Base-by-base conservation (phyloP, 345 rosid species). In the Cardamine occulta region DNA sequence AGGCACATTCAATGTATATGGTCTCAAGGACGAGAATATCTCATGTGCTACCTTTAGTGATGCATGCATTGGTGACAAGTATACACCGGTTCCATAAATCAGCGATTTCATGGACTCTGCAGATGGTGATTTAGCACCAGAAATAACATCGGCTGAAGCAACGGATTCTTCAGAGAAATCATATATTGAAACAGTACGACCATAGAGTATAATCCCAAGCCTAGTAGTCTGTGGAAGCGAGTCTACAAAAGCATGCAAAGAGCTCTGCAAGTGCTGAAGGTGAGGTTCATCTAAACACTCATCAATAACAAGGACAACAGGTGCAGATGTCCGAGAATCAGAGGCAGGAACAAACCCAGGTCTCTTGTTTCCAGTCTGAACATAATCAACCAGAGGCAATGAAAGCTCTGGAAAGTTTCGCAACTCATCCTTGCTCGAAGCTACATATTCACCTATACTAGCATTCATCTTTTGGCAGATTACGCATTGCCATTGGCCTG, bases 401-500 rank as follows among this genome's bases (percentile, higher is more conserved):
- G 94, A 85, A 37, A 96, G 84, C 81, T 96, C 98, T 0, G 91
- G 96, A 39, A 88, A 88, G 70, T 74, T 85, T 63, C 77, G 81
- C 56, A 93, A 87, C 60, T 93, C 96, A 69, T 91, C 88, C 79
- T 86, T 89, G 82, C 76, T 84, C 10, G 91, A 71, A 80, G 96
- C 91, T 59, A 87, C 77, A 58, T 96, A 96, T 80, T 92, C 99
- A 58, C 96, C 96, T 81, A 78, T 86, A 82, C 98, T 96, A 49
- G 85, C 93, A 82, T 91, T 89, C 82, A 96, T 69, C 54, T 63
- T 83, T 73, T 73, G 47, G 81, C 97, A 96, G 68, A 96, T 84
- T 47, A 93, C 85, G 56, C 99, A 96, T 72, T 96, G 96, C 99
- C 97, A 96, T 77, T 96, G 96, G 59, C 98, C 99, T 17, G 97